Evolutionary conservation across 78 protist genomes (phyloP).

Genomic region (Polysphondylium violaceum): DNA sequence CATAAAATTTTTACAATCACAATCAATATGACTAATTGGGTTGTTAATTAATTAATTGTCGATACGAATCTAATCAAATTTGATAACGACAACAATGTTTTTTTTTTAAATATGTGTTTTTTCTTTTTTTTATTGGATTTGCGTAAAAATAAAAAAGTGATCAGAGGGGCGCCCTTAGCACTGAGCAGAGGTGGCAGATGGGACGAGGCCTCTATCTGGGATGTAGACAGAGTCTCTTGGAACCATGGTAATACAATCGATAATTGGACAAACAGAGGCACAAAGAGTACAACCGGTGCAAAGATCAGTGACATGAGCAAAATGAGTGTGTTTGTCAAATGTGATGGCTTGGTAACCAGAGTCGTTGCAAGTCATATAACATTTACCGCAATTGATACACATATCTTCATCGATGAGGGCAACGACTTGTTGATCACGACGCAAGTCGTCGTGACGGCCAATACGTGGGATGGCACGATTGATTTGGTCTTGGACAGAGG

Average conservation of each 20-base stretch:
- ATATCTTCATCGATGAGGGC: constrained; percentile 94
- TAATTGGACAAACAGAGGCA: constrained; percentile 90
- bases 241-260: constrained; percentile 96
- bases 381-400: constrained; percentile 98
- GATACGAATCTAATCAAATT: too few species aligned
- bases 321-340: constrained; percentile 93
- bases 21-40: too few species aligned
- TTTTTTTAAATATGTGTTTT: too few species aligned
- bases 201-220: constrained; percentile 81
- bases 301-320: constrained; percentile 90
- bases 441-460: constrained; percentile 85
- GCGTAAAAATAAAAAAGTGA: too few species aligned
- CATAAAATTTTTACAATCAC: too few species aligned
- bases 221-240: constrained; percentile 45
- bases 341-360: constrained; percentile 88
- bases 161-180: too few species aligned
- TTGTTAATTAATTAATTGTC: too few species aligned
- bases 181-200: too few species aligned
- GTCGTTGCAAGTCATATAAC: constrained; percentile 97
- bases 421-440: constrained; percentile 92
- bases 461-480: constrained; percentile 87
- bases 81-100: too few species aligned
- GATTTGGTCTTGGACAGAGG: constrained; percentile 62
- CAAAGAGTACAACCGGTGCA: constrained; percentile 97
- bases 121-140: too few species aligned